These are phyloP conservation scores for Pseudocercospora fuligena DNA, from an alignment of 2,329 filamentous ascomycete species.

Conservation along the genomic window DNA sequence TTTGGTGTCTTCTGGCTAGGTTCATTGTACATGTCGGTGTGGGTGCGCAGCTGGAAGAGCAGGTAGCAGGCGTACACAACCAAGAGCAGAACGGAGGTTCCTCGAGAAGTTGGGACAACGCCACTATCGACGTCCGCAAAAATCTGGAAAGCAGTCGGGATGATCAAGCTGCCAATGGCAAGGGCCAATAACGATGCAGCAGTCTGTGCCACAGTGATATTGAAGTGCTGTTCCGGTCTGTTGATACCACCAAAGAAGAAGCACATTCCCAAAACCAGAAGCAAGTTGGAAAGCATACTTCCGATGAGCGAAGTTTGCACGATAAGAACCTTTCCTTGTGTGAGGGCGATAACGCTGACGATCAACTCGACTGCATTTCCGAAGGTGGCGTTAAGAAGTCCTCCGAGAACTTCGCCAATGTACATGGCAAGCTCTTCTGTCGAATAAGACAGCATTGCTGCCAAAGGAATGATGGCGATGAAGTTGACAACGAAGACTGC, in stretches of 20 bases:
- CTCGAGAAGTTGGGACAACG: constrained; percentile 63
- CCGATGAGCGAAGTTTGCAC: constrained; percentile 93
- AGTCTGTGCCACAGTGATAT: constrained; percentile 88
- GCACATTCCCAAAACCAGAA: constrained; percentile 88
- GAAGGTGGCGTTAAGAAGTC: constrained; percentile 87
- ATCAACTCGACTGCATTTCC: constrained; percentile 60
- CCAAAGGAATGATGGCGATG: constrained; percentile 87
- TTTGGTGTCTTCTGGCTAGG: constrained; percentile 78
- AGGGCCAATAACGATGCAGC: constrained; percentile 80
- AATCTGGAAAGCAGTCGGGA: constrained; percentile 82
- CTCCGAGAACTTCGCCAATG: constrained; percentile 81
- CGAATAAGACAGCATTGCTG: constrained; percentile 82
- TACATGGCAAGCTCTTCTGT: constrained; percentile 87
- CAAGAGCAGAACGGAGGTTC: constrained; percentile 78
- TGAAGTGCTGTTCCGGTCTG: constrained; percentile 84
- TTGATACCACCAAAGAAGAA: constrained; percentile 87
- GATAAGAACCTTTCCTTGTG: constrained; percentile 75
- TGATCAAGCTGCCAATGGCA: constrained; percentile 80
- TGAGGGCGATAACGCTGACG: constrained; percentile 81
- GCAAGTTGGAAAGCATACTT: constrained; percentile 86
- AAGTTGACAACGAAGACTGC: constrained; percentile 84
- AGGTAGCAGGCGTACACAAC: constrained; percentile 84
- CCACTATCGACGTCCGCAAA: constrained; percentile 42
- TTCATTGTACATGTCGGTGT: constrained; percentile 77
- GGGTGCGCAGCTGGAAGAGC: constrained; percentile 88